Conservation (phyloP, 371 early-diverging fungal species). For the Mortierella sp. region DNA sequence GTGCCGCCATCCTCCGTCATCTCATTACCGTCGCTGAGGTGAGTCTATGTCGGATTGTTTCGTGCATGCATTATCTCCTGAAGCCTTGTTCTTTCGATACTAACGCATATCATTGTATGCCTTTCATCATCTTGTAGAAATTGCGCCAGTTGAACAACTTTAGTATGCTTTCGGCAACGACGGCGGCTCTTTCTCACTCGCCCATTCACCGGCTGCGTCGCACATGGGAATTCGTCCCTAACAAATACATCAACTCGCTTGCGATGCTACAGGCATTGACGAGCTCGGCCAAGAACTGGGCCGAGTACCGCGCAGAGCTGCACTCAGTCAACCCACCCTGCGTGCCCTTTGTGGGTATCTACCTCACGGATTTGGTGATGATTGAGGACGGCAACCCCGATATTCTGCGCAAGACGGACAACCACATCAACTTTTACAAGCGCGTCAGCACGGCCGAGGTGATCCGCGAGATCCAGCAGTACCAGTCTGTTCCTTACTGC, state of each 20-base stretch:
- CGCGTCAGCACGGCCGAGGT: slow-evolving; percentile 89
- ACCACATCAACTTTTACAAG: slow-evolving; percentile 92
- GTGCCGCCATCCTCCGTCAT: slow-evolving; percentile 84
- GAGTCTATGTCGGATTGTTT: slow-evolving; percentile 23
- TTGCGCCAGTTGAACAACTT: slow-evolving; percentile 90
- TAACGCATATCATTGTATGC: background rate
- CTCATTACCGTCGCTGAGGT: slow-evolving; percentile 88
- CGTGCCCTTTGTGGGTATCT: slow-evolving; percentile 92
- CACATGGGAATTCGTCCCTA: slow-evolving; percentile 85
- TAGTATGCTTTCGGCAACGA: slow-evolving; percentile 90
- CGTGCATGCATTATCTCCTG: background rate
- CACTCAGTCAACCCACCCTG: slow-evolving; percentile 92
- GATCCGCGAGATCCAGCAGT: slow-evolving; percentile 94
- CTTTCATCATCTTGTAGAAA: slow-evolving; percentile 48
- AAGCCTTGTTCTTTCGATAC: background rate
- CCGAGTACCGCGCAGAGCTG: slow-evolving; percentile 88
- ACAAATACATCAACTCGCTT: slow-evolving; percentile 68
- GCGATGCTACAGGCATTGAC: slow-evolving; percentile 71
- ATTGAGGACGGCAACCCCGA: slow-evolving; percentile 95
- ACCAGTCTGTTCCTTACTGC: slow-evolving; percentile 89
- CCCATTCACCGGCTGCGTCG: slow-evolving; percentile 91
- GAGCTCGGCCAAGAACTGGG: slow-evolving; percentile 87
- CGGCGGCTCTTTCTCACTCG: slow-evolving; percentile 91
- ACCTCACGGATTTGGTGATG: slow-evolving; percentile 93
- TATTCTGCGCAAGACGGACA: slow-evolving; percentile 66